Conservation (phyloP, 2,329 filamentous ascomycete genomes). For the Aspergillus pseudotamarii region DNA sequence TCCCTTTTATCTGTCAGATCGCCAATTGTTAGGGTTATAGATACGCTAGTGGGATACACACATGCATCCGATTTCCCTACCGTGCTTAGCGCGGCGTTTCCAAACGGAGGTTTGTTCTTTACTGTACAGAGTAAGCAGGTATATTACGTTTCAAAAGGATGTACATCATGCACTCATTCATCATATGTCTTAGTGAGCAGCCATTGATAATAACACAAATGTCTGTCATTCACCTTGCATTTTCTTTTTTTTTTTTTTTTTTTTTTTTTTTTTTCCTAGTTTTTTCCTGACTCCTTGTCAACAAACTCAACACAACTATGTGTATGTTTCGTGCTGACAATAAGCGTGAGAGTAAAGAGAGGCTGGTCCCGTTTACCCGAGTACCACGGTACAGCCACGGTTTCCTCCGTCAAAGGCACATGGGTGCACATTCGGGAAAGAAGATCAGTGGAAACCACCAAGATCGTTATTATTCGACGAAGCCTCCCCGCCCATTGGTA, state of each 20-base stretch:
- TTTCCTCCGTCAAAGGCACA: constrained; percentile 23
- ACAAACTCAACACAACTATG: too few relatives aligned
- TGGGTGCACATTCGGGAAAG: constrained; percentile 23
- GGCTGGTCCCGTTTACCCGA: constrained; percentile 1
- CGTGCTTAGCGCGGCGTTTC: background rate
- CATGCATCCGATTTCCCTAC: background rate
- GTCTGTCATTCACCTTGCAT: background rate
- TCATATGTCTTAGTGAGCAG: background rate
- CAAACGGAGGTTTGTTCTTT: background rate
- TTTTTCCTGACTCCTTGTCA: background rate
- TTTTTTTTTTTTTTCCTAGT: too few relatives aligned
- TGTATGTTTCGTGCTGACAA: background rate
- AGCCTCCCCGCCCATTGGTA: constrained; percentile 14
- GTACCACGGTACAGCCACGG: constrained; percentile 24
- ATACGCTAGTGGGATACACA: constrained; percentile 4
- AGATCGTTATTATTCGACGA: constrained; percentile 22
- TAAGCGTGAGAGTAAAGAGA: background rate
- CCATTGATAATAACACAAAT: background rate
- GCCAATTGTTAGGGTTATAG: constrained; percentile 5
- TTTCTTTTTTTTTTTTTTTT: background rate
- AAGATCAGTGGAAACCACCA: constrained; percentile 29
- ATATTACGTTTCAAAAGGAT: background rate
- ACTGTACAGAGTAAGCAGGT: background rate
- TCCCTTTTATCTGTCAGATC: constrained; percentile 10
- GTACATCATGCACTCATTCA: background rate